A percentile compares a stretch with the other conserved stretches of the same genome.
Evolutionary conservation across 495 filamentous ascomycete genomes (phyloP).

Genomic region (Aspergillus bridgeri): DNA sequence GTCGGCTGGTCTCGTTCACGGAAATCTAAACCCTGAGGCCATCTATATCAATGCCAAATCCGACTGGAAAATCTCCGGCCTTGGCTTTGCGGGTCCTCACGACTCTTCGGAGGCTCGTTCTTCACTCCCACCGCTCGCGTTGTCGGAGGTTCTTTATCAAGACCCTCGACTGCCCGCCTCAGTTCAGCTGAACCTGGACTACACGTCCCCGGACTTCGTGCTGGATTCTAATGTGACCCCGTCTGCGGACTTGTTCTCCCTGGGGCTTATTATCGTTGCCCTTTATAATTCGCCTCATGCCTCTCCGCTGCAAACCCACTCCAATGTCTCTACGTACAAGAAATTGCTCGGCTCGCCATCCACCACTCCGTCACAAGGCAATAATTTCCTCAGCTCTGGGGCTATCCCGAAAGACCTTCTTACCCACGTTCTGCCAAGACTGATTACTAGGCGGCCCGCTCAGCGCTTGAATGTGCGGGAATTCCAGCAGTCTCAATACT

Average conservation of each 20-base stretch:
- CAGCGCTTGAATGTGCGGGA: constrained; percentile 84
- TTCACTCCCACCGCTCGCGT: constrained; percentile 68
- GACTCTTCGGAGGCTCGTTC: constrained; percentile 65
- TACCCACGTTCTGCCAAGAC: constrained; percentile 67
- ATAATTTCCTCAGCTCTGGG: constrained; percentile 78
- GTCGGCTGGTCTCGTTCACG: constrained; percentile 89
- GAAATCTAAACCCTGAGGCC: constrained; percentile 93
- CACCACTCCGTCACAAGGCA: constrained; percentile 68
- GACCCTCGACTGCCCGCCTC: constrained; percentile 78
- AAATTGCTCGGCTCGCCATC: constrained; percentile 72
- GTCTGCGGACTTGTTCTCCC: constrained; percentile 84
- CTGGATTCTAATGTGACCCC: constrained; percentile 79
- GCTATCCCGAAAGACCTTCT: constrained; percentile 76
- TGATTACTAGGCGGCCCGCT: constrained; percentile 82
- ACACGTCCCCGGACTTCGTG: constrained; percentile 88
- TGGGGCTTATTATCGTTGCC: constrained; percentile 83
- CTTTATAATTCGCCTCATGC: constrained; percentile 90
- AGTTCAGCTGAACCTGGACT: constrained; percentile 90
- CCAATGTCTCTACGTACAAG: constrained; percentile 75
- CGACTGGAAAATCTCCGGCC: constrained; percentile 95
- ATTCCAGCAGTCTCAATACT: constrained; percentile 91
- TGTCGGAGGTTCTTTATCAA: constrained; percentile 79
- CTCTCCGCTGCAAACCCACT: constrained; percentile 78
- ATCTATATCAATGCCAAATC: constrained; percentile 94
- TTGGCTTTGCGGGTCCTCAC: constrained; percentile 81